phyloP scores from a whole-genome alignment of 2,329 filamentous ascomycete species.

The Monilinia fructigena region DNA sequence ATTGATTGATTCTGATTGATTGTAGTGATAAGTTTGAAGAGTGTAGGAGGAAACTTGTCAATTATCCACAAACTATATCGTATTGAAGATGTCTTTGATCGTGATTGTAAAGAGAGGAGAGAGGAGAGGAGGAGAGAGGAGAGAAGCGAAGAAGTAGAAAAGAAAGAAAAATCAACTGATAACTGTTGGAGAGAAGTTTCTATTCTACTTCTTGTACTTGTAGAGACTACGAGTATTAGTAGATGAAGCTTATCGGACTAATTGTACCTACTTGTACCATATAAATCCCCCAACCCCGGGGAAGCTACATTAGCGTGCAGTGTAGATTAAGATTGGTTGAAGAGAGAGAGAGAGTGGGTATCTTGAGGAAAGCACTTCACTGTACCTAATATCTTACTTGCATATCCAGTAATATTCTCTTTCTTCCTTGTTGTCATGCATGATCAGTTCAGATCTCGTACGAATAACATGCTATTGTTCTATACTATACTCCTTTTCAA shows the following conservation, averaged over 20 bases:
- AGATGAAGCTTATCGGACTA: constrained; percentile 9
- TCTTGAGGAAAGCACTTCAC: too few relatives aligned
- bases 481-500: too few relatives aligned
- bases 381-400: constrained; percentile 8
- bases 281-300: not conserved
- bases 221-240: too few relatives aligned
- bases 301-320: not conserved
- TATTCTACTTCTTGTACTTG: not conserved
- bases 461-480: not conserved
- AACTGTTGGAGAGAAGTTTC: not conserved
- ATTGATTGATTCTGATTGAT: not conserved
- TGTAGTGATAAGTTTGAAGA: not conserved
- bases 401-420: not conserved
- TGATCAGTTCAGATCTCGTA: not conserved
- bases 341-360: too few relatives aligned
- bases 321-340: too few relatives aligned
- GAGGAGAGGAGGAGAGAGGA: not conserved
- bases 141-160: not conserved
- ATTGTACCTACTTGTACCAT: too few relatives aligned
- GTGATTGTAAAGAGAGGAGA: not conserved
- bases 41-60: not conserved
- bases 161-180: not conserved
- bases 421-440: not conserved
- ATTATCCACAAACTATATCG: not conserved
- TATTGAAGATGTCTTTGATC: not conserved